A percentile compares a stretch with the other conserved stretches of the same genome.
Evolutionary conservation across 2,329 filamentous ascomycete genomes (phyloP).

Genomic region (Sporothrix schenckii): DNA sequence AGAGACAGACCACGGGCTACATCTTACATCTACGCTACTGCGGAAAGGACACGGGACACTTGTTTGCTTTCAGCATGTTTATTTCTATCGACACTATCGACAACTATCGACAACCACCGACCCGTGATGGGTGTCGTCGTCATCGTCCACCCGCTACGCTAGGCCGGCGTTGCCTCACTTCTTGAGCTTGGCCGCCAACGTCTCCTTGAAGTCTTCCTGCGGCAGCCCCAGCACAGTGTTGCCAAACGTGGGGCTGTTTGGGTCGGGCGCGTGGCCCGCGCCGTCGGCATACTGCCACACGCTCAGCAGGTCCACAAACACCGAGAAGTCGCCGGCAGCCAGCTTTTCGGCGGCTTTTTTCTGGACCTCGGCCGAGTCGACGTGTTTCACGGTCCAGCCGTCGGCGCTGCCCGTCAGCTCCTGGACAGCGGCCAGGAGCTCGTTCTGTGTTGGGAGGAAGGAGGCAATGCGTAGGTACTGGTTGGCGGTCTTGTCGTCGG

Average conservation of each 20-base stretch:
- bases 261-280: constrained; percentile 40
- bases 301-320: constrained; percentile 41
- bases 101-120: background rate
- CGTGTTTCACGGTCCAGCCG: constrained; percentile 53
- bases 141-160: too few relatives aligned
- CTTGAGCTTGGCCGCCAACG: constrained; percentile 34
- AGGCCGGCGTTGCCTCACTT: background rate
- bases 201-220: constrained; percentile 34
- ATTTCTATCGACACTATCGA: background rate
- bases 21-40: too few relatives aligned
- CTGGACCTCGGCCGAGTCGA: constrained; percentile 44
- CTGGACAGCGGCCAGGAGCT: constrained; percentile 58
- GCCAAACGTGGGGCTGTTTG: constrained; percentile 34
- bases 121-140: background rate
- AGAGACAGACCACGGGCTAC: background rate
- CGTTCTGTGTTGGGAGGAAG: constrained; percentile 60
- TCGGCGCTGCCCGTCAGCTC: constrained; percentile 45
- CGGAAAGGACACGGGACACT: too few relatives aligned
- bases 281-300: constrained; percentile 45
- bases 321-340: constrained; percentile 46
- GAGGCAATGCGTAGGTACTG: constrained; percentile 60
- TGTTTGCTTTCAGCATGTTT: background rate
- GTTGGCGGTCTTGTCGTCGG: constrained; percentile 41
- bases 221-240: constrained; percentile 40
- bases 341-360: constrained; percentile 49